These are phyloP conservation scores for Takashimella koratensis DNA, from an alignment of 1,284 basidiomycete genomes.

Conservation along the genomic window DNA sequence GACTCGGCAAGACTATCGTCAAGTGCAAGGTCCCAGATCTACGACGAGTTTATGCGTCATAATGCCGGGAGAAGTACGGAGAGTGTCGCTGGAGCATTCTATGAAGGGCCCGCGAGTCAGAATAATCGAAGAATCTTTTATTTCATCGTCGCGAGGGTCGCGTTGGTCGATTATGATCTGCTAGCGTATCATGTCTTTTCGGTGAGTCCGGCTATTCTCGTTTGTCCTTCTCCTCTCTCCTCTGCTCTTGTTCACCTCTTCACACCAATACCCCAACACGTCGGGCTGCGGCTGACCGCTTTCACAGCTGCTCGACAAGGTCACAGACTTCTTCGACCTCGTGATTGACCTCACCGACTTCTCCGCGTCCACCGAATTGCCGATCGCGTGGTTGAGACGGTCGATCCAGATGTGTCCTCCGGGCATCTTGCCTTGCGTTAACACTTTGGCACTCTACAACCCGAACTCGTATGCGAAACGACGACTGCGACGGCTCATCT, in stretches of 20 bases:
- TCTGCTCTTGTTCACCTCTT: no score
- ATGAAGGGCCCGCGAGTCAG: conserved; percentile 56
- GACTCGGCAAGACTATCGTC: conserved; percentile 61
- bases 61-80: conserved; percentile 62
- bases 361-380: conserved; percentile 69
- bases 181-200: conserved; percentile 78
- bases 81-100: conserved; percentile 64
- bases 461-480: conserved; percentile 70
- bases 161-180: conserved; percentile 78
- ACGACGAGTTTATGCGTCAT: conserved; percentile 60
- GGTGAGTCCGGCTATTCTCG: conserved; percentile 48
- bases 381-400: conserved; percentile 74
- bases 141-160: conserved; percentile 63
- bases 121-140: conserved; percentile 50
- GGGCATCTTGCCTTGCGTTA: conserved; percentile 28
- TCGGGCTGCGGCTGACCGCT: no score
- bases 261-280: no score
- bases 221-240: neutral
- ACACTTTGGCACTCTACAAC: conserved; percentile 67
- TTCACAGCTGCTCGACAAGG: conserved; percentile 33
- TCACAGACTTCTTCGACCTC: conserved; percentile 59
- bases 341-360: conserved; percentile 81
- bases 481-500: conserved; percentile 59
- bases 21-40: conserved; percentile 52
- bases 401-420: conserved; percentile 71